phyloP scores from a whole-genome alignment of 164 flowering plant genomes.

The Macadamia integrifolia region DNA sequence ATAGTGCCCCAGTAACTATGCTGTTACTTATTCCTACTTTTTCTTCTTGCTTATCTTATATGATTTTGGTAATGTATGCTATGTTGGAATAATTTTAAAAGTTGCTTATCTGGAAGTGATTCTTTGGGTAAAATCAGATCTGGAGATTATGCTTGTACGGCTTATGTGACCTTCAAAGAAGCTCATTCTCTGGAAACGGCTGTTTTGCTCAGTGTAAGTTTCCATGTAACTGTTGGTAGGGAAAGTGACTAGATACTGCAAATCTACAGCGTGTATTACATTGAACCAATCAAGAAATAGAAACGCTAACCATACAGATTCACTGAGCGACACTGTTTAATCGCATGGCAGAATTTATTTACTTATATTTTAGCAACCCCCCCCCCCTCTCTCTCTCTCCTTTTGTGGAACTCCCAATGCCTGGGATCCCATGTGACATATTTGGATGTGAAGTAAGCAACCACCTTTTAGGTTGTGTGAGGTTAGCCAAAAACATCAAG shows the following conservation, averaged over 20 bases:
- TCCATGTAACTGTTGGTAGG: not conserved
- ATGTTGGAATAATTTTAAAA: not conserved
- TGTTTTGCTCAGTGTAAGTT: constrained; percentile 75
- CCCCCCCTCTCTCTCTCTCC: too few species aligned
- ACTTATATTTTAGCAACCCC: too few species aligned
- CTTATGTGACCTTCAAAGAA: constrained; percentile 75
- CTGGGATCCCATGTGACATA: too few species aligned
- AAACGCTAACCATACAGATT: too few species aligned
- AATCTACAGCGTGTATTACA: not conserved
- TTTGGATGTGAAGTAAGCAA: too few species aligned
- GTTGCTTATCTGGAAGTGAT: not conserved
- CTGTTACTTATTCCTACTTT: not conserved
- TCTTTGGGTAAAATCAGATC: constrained; percentile 35
- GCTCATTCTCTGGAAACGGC: constrained; percentile 78
- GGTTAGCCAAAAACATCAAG: too few species aligned
- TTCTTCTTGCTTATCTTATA: too few species aligned
- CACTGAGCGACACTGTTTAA: too few species aligned
- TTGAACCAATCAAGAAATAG: not conserved
- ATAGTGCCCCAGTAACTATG: too few species aligned
- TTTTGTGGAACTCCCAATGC: too few species aligned
- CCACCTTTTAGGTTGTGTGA: too few species aligned
- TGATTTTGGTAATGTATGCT: not conserved
- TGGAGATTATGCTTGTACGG: constrained; percentile 59
- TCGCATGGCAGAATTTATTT: too few species aligned
- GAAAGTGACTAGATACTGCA: not conserved